A percentile compares a stretch with the other conserved stretches of the same genome.
Conservation (phyloP, 1,284 basidiomycete species). For the Irpex sp. region DNA sequence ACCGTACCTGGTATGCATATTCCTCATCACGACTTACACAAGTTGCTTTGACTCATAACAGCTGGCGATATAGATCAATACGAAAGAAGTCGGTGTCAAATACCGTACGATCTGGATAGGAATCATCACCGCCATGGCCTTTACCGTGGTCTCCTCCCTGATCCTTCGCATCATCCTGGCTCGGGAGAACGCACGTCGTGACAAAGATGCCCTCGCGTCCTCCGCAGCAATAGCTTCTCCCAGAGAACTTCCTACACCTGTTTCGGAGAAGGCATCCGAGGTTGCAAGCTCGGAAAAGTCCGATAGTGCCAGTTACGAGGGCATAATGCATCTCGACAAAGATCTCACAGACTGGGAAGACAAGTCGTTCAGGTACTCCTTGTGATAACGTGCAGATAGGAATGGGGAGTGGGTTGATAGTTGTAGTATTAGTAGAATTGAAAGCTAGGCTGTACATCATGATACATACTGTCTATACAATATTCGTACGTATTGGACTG, state of each 20-base stretch:
- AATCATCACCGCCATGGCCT: constrained; percentile 8
- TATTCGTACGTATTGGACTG: too few species aligned
- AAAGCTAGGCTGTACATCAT: neutral
- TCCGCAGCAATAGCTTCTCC: neutral
- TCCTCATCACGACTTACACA: neutral
- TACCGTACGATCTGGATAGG: constrained; percentile 14
- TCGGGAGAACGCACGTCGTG: constrained; percentile 10
- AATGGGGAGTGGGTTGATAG: neutral
- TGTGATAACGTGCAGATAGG: neutral
- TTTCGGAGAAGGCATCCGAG: neutral
- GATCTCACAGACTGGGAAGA: constrained; percentile 14
- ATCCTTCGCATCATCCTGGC: constrained; percentile 7
- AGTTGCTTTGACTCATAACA: neutral
- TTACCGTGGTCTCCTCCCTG: constrained; percentile 7
- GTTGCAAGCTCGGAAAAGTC: neutral
- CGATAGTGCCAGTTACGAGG: constrained; percentile 3
- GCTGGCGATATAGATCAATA: neutral
- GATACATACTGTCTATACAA: neutral
- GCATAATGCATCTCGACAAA: constrained; percentile 10
- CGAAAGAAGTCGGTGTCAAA: constrained; percentile 6
- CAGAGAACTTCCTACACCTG: neutral
- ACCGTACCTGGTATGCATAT: constrained; percentile 7
- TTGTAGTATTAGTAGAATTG: neutral
- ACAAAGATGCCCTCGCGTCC: neutral
- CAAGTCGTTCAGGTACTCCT: constrained; percentile 5